Evolutionary conservation across 257 asterid species (phyloP).

Genomic region (Marsdenia floribunda): DNA sequence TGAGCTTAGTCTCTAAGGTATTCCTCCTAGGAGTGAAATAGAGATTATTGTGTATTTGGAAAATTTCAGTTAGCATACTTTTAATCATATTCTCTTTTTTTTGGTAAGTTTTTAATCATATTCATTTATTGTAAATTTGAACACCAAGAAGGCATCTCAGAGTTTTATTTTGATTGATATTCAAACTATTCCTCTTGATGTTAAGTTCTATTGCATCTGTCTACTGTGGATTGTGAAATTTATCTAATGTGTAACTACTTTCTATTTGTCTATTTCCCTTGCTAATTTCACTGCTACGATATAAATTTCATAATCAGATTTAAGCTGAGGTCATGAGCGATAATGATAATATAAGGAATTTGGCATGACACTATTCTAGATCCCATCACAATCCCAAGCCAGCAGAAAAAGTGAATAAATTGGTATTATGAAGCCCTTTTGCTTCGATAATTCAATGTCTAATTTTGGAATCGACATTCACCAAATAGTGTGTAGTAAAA

Average conservation of each 20-base stretch:
- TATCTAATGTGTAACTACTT: too few species aligned
- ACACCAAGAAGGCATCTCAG: not conserved
- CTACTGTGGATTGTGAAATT: too few species aligned
- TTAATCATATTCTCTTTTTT: not conserved
- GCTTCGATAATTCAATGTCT: not conserved
- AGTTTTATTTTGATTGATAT: not conserved
- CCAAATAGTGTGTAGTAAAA: not conserved
- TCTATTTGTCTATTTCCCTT: not conserved
- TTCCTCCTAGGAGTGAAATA: not conserved
- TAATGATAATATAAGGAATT: not conserved
- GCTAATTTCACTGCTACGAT: not conserved
- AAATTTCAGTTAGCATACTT: not conserved
- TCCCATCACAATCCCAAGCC: not conserved
- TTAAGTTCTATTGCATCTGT: too few species aligned
- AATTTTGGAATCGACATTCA: not conserved
- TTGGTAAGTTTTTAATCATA: not conserved
- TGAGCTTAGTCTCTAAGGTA: not conserved
- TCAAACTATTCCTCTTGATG: not conserved
- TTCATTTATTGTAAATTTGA: not conserved
- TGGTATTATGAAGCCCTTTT: not conserved
- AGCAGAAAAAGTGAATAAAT: not conserved
- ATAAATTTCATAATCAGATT: not conserved
- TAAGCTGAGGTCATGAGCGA: not conserved
- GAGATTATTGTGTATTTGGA: not conserved
- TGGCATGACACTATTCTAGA: not conserved